Evolutionary conservation across 345 rosid genomes (phyloP).

Genomic region (Boechera retrofracta): DNA sequence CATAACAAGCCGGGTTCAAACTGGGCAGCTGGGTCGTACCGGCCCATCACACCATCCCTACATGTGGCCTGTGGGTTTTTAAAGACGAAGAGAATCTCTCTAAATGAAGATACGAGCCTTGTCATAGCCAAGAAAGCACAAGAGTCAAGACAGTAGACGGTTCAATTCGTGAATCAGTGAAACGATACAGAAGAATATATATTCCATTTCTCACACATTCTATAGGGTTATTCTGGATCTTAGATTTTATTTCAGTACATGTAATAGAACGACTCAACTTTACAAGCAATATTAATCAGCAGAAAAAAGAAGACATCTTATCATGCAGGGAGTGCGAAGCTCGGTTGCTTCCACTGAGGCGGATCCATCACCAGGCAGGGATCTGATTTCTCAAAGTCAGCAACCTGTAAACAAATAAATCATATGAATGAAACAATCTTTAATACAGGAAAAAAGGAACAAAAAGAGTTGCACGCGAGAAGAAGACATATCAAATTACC

Average conservation of each 20-base stretch:
- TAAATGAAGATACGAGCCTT: slow-evolving; percentile 1
- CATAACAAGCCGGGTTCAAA: background rate
- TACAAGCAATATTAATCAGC: slow-evolving; percentile 17
- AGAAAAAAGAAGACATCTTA: slow-evolving; percentile 6
- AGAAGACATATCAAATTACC: slow-evolving; percentile 45
- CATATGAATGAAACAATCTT: slow-evolving; percentile 1
- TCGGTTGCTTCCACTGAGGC: slow-evolving; percentile 73
- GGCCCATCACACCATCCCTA: background rate
- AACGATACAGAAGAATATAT: slow-evolving; percentile 8
- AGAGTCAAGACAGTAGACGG: slow-evolving; percentile 10
- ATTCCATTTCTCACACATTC: slow-evolving; percentile 11
- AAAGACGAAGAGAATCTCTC: background rate
- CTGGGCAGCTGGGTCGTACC: background rate
- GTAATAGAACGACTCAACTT: slow-evolving; percentile 28
- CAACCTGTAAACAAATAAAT: slow-evolving; percentile 61
- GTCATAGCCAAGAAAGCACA: slow-evolving; percentile 21
- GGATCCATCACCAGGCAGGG: slow-evolving; percentile 84
- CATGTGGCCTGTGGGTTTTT: background rate
- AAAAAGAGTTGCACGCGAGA: slow-evolving; percentile 7
- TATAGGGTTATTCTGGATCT: background rate
- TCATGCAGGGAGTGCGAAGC: slow-evolving; percentile 86
- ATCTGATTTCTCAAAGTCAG: slow-evolving; percentile 84
- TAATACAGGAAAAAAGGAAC: background rate
- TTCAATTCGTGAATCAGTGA: slow-evolving; percentile 16
- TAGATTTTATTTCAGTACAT: background rate